Evolutionary conservation across 306 rosid genomes (phyloP), one percentile per base, ranked within the genome.

Genomic region (Spatholobus suberectus): DNA sequence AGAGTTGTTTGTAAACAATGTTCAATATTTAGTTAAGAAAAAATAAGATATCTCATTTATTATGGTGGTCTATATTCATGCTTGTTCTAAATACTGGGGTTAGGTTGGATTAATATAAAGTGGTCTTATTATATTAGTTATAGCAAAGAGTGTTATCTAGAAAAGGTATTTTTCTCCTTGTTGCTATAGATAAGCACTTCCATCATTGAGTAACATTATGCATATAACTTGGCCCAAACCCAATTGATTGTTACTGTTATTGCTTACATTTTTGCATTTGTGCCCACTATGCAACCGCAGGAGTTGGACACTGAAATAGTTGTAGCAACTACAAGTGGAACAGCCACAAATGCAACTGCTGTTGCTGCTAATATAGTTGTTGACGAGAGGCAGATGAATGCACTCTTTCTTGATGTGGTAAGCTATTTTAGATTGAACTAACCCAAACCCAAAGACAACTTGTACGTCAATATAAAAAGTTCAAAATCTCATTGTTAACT

Each of bases 381-480:
- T 72, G 99, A 96, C 63, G 97, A 96, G 87, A 92, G 99, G 88
- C 99, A 96, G 89, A 96, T 96, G 98, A 96, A 96, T 87, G 97
- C 98, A 26, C 95, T 94, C 79, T 96, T 96, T 88, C 97, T 93
- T 44, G 96, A 96, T 65, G 94, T 96, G 98, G 99, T 96, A 82
- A 83, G 93, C 75, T 54, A 38, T 81, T 27, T 24, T 63, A 32
- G 26, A 14, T 47, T 83, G 68, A 72, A 38, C 63, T 43, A 12
- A 70, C 46, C 6, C 4, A 4, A 73, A 72, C 61, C 27, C 35
- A 44, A 40, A 38, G 27, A 55, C 18, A 35, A 18, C 52, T 74
- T 68, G 26, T 23, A 20, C 70, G 76, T 55, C 34, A 29, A 70
- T 46, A 10, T 32, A 65, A 32, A 63, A 51, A 7, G 24, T 78